Evolutionary conservation across 78 protist species (phyloP), one percentile per base, ranked within the genome.

Genomic region (Dictyostelium capitatum): DNA sequence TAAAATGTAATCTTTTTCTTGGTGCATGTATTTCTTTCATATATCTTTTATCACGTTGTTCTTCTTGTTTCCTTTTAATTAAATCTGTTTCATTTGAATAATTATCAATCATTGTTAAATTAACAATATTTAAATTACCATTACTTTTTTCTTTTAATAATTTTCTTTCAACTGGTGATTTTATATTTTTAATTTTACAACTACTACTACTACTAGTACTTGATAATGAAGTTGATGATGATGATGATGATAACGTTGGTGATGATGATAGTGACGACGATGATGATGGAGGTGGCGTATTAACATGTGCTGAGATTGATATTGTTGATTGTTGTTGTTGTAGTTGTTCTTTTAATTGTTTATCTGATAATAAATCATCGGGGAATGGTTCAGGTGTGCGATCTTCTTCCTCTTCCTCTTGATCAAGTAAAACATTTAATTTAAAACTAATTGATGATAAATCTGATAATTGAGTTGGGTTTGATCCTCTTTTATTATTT

Each of bases 1-100:
- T 32, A 57, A 83, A 83, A 57, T 54, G 75, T 17, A 83, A 32
- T 43, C 74, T 69, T 50, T 73, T 83, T 70, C 91, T 70, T 12
- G 79, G 74, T n/a, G 73, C 19, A 11, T 62, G 30, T n/a, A 56
- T 37, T 0, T 50, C 65, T 37, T 69, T 82, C 6, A 48, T 64
- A 37, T 82, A 75, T 46, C 47, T 8, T 47, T 50, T 73, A 2
- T 37, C 41, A 19, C 43, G 41, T 47, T 37, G 57, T n/a, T 53
- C 30, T 17, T 80, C 25, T 23, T 9, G 51, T 47, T 62, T 57
- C 65, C n/a, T 80, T 28, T n/a, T 62, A 14, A 14, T 6, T 19
- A 19, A 51, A 70, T 70, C 46, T 8, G 23, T 30, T 37, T 73
- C 80, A n/a, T 20, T 46, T 0, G 80, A 73, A 73, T 73, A 73